Base-by-base conservation (phyloP, 78 protist species). In the Dictyostelium discoideum region DNA sequence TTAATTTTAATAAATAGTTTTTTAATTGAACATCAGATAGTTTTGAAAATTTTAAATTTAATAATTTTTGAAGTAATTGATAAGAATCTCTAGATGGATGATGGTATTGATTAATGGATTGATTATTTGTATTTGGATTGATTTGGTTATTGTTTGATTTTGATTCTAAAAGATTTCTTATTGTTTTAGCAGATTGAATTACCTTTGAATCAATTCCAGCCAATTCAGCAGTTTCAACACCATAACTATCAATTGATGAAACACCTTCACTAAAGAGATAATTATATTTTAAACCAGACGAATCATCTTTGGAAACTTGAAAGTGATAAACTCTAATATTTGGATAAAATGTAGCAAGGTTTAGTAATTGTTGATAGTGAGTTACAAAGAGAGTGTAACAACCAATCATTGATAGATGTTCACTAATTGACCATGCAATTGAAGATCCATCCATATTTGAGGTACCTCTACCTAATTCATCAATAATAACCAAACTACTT, bases 391-490 rank as follows among this genome's bases (percentile, higher is more conserved):
- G 76, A 16, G 96, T 86, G 18, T 57, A 72, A 14, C 92, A 86
- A n/a, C 88, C 88, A 32, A 84, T 80, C 26, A 16, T 18, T 29
- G 96, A 85, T 14, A 93, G 44, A 40, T 42, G 76, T 48, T 93
- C 96, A 50, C 97, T 72, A 0, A 95, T 85, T n/a, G 92, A 42
- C 94, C 94, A 95, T 22, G 93, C 97, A 26, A 90, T 95, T 22
- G 93, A 86, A 11, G 93, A 81, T 10, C 96, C 97, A 65, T 95
- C 97, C n/a, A 73, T 76, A 65, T 84, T 95, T n/a, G 97, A 87
- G 1, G 97, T 95, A 26, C 94, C 89, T 54, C 97, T 74, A 5
- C 97, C 97, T 20, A 95, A 74, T 77, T 95, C 97, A 92, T 95
- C 97, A 10, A 95, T 73, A 37, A 95, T 84, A 10, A 95, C 92